Base-by-base conservation (phyloP, 2,329 filamentous ascomycete genomes). In the Hypoxylon sp. region DNA sequence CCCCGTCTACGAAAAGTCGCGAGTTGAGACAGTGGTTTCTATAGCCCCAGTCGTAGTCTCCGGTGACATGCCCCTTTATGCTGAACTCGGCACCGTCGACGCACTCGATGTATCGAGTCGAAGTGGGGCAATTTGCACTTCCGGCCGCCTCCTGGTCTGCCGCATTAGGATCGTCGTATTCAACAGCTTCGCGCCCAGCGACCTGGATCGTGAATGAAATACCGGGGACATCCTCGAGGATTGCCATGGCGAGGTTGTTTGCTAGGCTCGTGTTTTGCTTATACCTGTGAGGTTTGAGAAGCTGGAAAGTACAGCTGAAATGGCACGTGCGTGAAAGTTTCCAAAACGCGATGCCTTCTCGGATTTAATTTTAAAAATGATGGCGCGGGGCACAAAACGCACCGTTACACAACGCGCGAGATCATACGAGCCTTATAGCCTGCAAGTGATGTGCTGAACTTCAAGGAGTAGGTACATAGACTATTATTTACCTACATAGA, bases 51-150 rank as follows among this genome's bases (percentile, higher is more conserved):
- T 63, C 37, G 46, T 78, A 78, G 9, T 46, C 51, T 1, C 54
- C 11, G 2, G 46, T 50, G 0, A 75, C 48, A 1, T n/a, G 35
- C 5, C 67, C 42, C 3, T 64, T 63, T 6, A 80, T 58, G 4
- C 60, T 17, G 61, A 79, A 80, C 8, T 73, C 57, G 9, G 71
- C 70, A 6, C 71, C 69, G 13, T 77, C 72, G 14, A 75, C 59
- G 19, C 74, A 76, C 68, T 80, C 74, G 13, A 80, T 76, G 62
- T 78, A 80, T 26, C 77, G 75, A 17, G 63, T 69, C 44, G 69
- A 63, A 22, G 59, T 71, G 5, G 69, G 71, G 48, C 33, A 60
- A 3, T 24, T 24, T 10, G 53, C 24, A 13, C n/a, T 22, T 24
- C 10, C 5, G 5, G 22, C 8, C 22, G 11, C 10, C 24, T 70